These are phyloP conservation scores for Gillenia trifoliata DNA, from an alignment of 306 rosid species.

Conservation along the genomic window DNA sequence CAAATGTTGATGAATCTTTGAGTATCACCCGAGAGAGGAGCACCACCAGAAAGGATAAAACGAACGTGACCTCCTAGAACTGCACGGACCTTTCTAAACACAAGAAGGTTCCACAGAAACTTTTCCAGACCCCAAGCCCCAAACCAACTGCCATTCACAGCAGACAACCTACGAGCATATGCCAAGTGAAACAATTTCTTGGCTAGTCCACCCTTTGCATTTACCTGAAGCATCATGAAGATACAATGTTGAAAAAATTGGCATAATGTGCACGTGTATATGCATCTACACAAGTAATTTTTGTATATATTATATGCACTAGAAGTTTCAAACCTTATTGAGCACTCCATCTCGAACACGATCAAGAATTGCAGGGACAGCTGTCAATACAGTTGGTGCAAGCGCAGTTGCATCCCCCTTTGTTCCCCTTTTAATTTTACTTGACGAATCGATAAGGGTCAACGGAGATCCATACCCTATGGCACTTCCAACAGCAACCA, in stretches of 20 bases:
- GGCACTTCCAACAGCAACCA: conserved; percentile 80
- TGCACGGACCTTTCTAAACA: conserved; percentile 81
- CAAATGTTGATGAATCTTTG: conserved; percentile 99
- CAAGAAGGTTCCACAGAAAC: conserved; percentile 69
- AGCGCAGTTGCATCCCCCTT: conserved; percentile 74
- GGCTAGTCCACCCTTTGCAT: conserved; percentile 72
- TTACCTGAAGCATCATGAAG: conserved; percentile 53
- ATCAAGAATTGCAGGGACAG: conserved; percentile 97
- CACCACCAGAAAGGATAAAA: conserved; percentile 88
- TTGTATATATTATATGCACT: neutral
- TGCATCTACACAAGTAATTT: neutral
- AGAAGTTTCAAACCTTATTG: conserved; percentile 63
- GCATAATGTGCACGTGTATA: neutral
- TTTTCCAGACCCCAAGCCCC: conserved; percentile 94
- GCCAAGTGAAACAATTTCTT: conserved; percentile 83
- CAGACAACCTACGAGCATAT: conserved; percentile 74
- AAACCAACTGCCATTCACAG: conserved; percentile 90
- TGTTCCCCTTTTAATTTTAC: conserved; percentile 84
- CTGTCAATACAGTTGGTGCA: conserved; percentile 82
- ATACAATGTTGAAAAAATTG: conserved; percentile 11
- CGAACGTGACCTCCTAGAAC: conserved; percentile 88
- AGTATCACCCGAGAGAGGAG: conserved; percentile 88
- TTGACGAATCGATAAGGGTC: conserved; percentile 94
- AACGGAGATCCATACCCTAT: conserved; percentile 95
- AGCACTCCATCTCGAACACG: conserved; percentile 94